Conservation (phyloP, 1,284 basidiomycete species). For the Veloboletus limbatus region DNA sequence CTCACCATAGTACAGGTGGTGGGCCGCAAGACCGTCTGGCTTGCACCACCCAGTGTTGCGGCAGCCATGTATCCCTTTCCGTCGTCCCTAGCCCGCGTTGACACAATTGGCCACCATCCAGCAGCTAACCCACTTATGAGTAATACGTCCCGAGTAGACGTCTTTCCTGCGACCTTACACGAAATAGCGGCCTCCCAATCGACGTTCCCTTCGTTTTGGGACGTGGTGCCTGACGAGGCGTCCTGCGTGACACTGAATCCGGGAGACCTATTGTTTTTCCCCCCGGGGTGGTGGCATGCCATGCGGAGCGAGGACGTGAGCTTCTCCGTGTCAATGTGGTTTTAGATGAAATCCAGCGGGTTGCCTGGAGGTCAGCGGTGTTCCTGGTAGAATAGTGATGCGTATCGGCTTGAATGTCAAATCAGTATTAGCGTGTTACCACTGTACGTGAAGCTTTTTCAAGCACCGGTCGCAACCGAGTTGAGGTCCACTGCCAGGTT, state of each 20-base stretch:
- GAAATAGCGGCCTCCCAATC: slow-evolving; percentile 22
- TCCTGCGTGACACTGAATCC: slow-evolving; percentile 65
- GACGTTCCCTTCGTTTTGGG: slow-evolving; percentile 50
- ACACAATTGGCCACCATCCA: slow-evolving; percentile 36
- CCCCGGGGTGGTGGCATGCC: slow-evolving; percentile 92
- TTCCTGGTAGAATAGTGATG: slow-evolving; percentile 8
- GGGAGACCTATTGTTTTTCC: slow-evolving; percentile 85
- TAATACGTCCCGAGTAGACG: slow-evolving; percentile 70
- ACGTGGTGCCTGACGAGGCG: slow-evolving; percentile 61
- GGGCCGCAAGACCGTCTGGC: slow-evolving; percentile 89
- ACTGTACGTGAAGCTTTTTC: slow-evolving; percentile 19
- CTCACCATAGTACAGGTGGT: slow-evolving; percentile 73
- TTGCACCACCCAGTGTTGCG: slow-evolving; percentile 65
- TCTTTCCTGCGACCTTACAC: slow-evolving; percentile 46
- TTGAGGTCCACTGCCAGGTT: slow-evolving; percentile 19
- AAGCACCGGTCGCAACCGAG: slow-evolving; percentile 31
- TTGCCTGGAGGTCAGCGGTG: slow-evolving; percentile 19
- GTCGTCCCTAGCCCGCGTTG: slow-evolving; percentile 7
- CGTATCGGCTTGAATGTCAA: slow-evolving; percentile 8
- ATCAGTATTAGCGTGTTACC: too few species aligned
- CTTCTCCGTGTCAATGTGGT: slow-evolving; percentile 82
- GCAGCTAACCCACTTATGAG: slow-evolving; percentile 47
- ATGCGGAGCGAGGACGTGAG: slow-evolving; percentile 79
- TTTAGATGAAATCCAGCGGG: slow-evolving; percentile 42
- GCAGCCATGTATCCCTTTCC: slow-evolving; percentile 29